These are phyloP conservation scores for Exophiala alcalophila DNA, from an alignment of 2,329 filamentous ascomycete genomes.

Conservation along the genomic window DNA sequence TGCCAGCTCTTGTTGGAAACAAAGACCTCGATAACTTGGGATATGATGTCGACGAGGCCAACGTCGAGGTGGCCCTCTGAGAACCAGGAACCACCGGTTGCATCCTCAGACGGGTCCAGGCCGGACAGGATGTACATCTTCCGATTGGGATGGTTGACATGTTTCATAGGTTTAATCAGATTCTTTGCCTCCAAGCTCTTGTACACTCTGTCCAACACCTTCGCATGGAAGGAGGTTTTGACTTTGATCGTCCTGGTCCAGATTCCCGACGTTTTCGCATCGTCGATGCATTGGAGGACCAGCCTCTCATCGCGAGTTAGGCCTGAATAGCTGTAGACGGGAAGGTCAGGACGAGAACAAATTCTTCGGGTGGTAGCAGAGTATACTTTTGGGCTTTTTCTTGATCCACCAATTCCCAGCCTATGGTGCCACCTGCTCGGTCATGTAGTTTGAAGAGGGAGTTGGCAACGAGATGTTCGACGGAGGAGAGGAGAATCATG, in stretches of 20 bases:
- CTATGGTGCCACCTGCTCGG: constrained; percentile 39
- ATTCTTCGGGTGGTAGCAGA: constrained; percentile 6
- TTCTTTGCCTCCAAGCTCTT: constrained; percentile 79
- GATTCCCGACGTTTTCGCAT: constrained; percentile 77
- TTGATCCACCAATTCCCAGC: constrained; percentile 48
- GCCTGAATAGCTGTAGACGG: constrained; percentile 35
- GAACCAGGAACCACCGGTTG: constrained; percentile 93
- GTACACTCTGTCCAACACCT: constrained; percentile 73
- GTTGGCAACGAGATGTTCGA: constrained; percentile 46
- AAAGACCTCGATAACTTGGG: constrained; percentile 59
- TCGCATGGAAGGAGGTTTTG: constrained; percentile 78
- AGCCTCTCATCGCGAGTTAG: constrained; percentile 66
- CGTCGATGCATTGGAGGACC: constrained; percentile 86
- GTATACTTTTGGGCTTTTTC: constrained; percentile 50
- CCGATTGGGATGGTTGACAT: constrained; percentile 82
- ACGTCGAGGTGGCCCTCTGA: constrained; percentile 86
- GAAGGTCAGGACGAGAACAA: constrained; percentile 19
- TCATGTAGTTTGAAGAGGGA: constrained; percentile 47
- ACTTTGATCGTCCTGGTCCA: constrained; percentile 85
- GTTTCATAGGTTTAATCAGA: constrained; percentile 85
- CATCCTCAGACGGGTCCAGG: constrained; percentile 80
- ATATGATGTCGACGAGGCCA: constrained; percentile 76
- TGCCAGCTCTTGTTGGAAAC: constrained; percentile 72
- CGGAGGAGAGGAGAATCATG: constrained; percentile 43
- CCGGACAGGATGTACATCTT: constrained; percentile 95